Conservation (phyloP, 176 grass and related monocot species). For the Triticum urartu region DNA sequence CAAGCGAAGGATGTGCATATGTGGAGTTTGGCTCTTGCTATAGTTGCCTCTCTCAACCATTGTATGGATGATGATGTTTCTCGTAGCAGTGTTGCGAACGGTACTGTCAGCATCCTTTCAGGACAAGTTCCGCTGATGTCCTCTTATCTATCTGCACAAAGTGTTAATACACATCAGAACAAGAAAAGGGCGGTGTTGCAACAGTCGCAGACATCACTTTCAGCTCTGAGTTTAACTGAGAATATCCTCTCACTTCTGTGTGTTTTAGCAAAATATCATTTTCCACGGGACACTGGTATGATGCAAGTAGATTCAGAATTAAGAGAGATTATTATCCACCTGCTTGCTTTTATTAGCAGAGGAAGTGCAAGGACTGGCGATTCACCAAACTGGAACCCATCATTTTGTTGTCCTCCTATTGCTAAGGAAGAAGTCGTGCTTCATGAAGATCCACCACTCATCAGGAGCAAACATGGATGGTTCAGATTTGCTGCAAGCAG, state of each 20-base stretch:
- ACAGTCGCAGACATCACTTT: constrained; percentile 62
- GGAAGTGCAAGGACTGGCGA: constrained; percentile 42
- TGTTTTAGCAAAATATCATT: constrained; percentile 65
- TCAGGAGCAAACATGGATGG: constrained; percentile 78
- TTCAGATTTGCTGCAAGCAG: constrained; percentile 46
- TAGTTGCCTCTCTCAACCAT: constrained; percentile 70
- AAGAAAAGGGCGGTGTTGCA: constrained; percentile 52
- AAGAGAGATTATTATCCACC: constrained; percentile 74
- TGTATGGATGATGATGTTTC: constrained; percentile 63
- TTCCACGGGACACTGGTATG: constrained; percentile 43
- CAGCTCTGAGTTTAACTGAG: constrained; percentile 66
- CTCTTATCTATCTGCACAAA: constrained; percentile 77
- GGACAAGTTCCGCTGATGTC: constrained; percentile 67
- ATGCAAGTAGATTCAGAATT: constrained; percentile 73
- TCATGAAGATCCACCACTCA: constrained; percentile 48
- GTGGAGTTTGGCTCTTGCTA: constrained; percentile 65
- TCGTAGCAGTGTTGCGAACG: constrained; percentile 45
- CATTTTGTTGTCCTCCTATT: constrained; percentile 56
- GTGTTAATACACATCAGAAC: constrained; percentile 45
- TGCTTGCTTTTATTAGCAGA: constrained; percentile 91
- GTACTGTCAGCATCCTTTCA: constrained; percentile 62
- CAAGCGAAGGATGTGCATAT: constrained; percentile 56
- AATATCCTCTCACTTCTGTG: constrained; percentile 74
- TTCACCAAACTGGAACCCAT: constrained; percentile 31
- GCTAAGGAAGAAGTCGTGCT: constrained; percentile 64